These are phyloP conservation scores for Plasmodium gonderi DNA, from an alignment of 169 alveolate genomes.

Conservation along the genomic window DNA sequence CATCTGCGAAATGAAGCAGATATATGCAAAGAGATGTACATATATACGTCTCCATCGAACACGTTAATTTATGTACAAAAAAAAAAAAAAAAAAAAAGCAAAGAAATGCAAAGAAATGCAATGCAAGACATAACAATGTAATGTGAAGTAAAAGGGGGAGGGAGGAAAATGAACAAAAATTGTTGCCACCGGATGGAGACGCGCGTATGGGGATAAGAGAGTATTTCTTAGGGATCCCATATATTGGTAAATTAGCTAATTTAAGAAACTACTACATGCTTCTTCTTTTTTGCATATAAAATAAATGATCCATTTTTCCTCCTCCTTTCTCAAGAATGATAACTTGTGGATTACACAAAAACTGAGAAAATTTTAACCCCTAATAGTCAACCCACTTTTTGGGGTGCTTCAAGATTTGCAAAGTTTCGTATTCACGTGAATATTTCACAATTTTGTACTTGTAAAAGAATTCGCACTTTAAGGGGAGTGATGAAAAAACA, in stretches of 20 bases:
- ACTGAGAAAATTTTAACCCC: not conserved
- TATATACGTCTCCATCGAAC: not conserved
- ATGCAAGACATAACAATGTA: not conserved
- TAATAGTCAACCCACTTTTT: conserved; percentile 62
- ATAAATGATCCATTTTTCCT: no score
- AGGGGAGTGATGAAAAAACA: conserved; percentile 57
- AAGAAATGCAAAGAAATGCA: not conserved
- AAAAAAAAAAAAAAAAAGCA: not conserved
- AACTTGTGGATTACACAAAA: no score
- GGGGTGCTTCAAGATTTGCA: conserved; percentile 53
- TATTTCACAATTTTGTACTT: conserved; percentile 48
- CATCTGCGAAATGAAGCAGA: no score
- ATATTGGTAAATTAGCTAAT: no score
- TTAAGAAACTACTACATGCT: no score
- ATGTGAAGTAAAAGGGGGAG: no score
- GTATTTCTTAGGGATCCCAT: no score
- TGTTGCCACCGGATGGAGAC: no score
- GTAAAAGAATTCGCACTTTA: conserved; percentile 52
- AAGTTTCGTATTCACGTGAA: conserved; percentile 65
- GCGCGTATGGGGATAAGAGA: no score
- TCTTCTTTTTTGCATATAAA: no score
- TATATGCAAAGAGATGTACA: not conserved
- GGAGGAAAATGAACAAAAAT: no score
- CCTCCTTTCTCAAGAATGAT: no score
- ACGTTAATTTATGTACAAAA: not conserved